These are phyloP conservation scores for Lichenothelia convexa DNA, from an alignment of 495 filamentous ascomycete species.

Conservation along the genomic window DNA sequence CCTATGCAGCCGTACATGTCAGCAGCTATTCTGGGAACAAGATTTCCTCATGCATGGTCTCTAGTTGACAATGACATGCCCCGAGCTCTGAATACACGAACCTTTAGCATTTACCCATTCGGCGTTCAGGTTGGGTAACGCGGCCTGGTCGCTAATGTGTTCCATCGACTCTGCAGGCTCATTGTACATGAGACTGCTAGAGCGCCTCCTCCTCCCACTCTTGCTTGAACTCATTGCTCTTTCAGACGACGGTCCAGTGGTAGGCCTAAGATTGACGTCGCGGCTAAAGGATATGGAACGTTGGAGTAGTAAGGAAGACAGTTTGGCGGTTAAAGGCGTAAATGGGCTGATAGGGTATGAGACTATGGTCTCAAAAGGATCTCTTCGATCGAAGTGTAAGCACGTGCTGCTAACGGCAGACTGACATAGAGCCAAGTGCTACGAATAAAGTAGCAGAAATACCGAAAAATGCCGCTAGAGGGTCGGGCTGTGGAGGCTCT, in stretches of 20 bases:
- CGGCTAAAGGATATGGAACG: slow-evolving; percentile 67
- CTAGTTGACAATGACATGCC: not conserved
- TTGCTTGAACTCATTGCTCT: slow-evolving; percentile 40
- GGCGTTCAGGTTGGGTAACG: slow-evolving; percentile 86
- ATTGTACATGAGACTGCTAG: slow-evolving; percentile 90
- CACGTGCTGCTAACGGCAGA: no score
- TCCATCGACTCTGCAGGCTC: slow-evolving; percentile 88
- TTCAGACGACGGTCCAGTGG: slow-evolving; percentile 30
- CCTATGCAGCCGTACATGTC: slow-evolving; percentile 30
- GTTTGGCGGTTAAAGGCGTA: slow-evolving; percentile 75
- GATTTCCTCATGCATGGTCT: not conserved
- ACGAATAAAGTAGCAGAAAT: no score
- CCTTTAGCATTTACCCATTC: slow-evolving; percentile 99
- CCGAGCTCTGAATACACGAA: no score
- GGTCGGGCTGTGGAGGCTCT: no score
- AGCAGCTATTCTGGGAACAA: not conserved
- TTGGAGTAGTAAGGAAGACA: slow-evolving; percentile 64
- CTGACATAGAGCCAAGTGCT: no score
- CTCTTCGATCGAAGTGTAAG: no score
- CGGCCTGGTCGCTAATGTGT: slow-evolving; percentile 88
- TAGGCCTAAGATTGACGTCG: slow-evolving; percentile 46
- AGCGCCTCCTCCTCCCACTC: slow-evolving; percentile 61
- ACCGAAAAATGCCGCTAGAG: no score
- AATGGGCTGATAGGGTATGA: no score
- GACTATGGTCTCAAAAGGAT: no score